Evolutionary conservation across 2,329 filamentous ascomycete species (phyloP).

Genomic region (Fusarium dimerum): DNA sequence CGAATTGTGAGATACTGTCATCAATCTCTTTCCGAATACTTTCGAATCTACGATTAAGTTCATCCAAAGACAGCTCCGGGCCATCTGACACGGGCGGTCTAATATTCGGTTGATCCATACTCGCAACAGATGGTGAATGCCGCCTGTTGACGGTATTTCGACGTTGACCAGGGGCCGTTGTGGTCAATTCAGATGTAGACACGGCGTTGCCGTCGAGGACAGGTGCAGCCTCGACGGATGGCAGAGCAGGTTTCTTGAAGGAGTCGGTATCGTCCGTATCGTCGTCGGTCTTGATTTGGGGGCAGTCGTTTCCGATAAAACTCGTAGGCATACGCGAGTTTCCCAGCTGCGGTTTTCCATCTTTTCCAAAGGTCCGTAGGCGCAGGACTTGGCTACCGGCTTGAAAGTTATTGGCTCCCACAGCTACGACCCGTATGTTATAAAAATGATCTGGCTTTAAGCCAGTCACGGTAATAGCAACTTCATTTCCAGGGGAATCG

Average conservation of each 20-base stretch:
- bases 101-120: constrained; percentile 50
- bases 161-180: constrained; percentile 44
- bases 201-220: constrained; percentile 61
- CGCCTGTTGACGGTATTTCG: constrained; percentile 68
- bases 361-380: constrained; percentile 71
- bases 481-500: constrained; percentile 62
- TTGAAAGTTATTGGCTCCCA: constrained; percentile 90
- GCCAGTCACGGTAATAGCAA: constrained; percentile 82
- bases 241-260: constrained; percentile 49
- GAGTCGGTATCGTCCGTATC: constrained; percentile 49
- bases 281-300: constrained; percentile 41
- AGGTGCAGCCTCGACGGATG: constrained; percentile 61
- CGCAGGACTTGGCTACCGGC: constrained; percentile 84
- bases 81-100: constrained; percentile 51
- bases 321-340: constrained; percentile 58
- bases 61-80: constrained; percentile 68
- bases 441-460: constrained; percentile 87
- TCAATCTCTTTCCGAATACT: constrained; percentile 81
- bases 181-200: constrained; percentile 63
- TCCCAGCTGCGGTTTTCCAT: constrained; percentile 62
- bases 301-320: constrained; percentile 54
- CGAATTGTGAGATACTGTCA: constrained; percentile 69
- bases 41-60: constrained; percentile 81
- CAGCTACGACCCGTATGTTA: constrained; percentile 88
- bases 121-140: constrained; percentile 70